Evolutionary conservation across 2,329 filamentous ascomycete species (phyloP).

Genomic region (Celoporthe dispersa): DNA sequence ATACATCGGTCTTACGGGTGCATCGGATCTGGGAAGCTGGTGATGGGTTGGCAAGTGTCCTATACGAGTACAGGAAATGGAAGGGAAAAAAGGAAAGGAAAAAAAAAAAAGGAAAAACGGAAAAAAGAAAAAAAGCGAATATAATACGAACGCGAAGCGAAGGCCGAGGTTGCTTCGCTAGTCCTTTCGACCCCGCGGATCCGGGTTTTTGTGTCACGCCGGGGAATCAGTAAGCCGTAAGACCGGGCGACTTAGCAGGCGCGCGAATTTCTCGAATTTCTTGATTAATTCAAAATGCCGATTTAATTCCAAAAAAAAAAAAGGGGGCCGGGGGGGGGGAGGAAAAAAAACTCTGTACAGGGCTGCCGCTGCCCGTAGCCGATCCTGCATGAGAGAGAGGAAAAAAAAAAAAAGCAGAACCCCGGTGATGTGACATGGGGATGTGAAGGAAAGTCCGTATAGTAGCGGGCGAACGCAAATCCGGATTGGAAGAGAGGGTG

Average conservation of each 20-base stretch:
- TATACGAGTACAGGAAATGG: neutral
- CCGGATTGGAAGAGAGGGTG: neutral
- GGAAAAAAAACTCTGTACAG: neutral
- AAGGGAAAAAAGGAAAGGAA: neutral
- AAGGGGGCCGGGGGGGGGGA: neutral
- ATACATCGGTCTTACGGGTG: neutral
- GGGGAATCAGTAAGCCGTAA: slow-evolving; percentile 9
- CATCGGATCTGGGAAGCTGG: neutral
- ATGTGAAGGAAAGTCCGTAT: neutral
- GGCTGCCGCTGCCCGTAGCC: neutral
- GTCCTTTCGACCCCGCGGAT: neutral
- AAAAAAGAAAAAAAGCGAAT: too few species aligned
- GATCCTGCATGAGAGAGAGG: neutral
- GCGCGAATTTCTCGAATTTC: slow-evolving; percentile 17
- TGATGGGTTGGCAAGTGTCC: neutral
- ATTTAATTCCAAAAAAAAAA: neutral
- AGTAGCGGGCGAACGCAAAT: neutral
- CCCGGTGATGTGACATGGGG: neutral
- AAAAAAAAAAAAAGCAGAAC: neutral
- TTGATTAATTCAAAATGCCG: neutral
- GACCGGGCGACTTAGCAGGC: neutral
- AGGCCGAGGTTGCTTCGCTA: neutral
- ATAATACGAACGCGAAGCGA: slow-evolving; percentile 1
- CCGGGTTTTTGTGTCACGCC: slow-evolving; percentile 16
- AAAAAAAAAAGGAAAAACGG: neutral